Base-by-base conservation (phyloP, 1,284 basidiomycete genomes). In the Laetiporus sulphureus region DNA sequence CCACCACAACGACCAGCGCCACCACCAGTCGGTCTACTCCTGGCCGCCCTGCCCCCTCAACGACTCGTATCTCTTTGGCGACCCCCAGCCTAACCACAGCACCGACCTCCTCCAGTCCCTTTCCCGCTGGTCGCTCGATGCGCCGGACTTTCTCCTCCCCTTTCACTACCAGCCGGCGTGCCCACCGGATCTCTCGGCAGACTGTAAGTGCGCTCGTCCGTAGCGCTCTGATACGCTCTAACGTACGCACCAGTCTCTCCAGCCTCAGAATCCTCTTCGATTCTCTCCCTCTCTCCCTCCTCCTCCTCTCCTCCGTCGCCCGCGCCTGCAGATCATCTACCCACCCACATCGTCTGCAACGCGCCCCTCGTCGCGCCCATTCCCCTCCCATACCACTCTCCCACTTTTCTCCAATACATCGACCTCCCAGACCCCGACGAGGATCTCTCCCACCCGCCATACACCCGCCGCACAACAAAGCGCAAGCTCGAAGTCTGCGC, bases 351-450 rank as follows among this genome's bases (percentile, higher is more conserved):
- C 56, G 65, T 79, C 6, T 80, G 77, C 63, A 72, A 79, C 47
- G 75, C 77, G 4, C 79, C 79, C 16, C 65, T 83, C 36, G 63
- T 82, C 47, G 79, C 78, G 0, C 79, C 80, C 10, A 73, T 73
- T 19, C 80, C 80, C 0, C 71, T 83, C 27, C 79, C 79, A 2
- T 82, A 78, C 59, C 77, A 79, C 45, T 79, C 78, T 5, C 79
- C 80, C 16, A 76, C 73, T 0, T 80, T 82, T 59, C 72, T 83
- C 42, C 74, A 79, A 46, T 80, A 54, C 39, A 44, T 54, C 44
- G 77, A 80, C 40, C 63, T 77, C 24, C 80, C 79, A 0, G 79
- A 81, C 58, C 65, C 75, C n/a, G 78, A 80, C 59, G 76, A 81
- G 54, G 78, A 83, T 54, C 71, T 83, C 36, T 83, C 80, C 0